phyloP scores from a whole-genome alignment of 2,329 filamentous ascomycete genomes.

The Dichotomopilus funicola region DNA sequence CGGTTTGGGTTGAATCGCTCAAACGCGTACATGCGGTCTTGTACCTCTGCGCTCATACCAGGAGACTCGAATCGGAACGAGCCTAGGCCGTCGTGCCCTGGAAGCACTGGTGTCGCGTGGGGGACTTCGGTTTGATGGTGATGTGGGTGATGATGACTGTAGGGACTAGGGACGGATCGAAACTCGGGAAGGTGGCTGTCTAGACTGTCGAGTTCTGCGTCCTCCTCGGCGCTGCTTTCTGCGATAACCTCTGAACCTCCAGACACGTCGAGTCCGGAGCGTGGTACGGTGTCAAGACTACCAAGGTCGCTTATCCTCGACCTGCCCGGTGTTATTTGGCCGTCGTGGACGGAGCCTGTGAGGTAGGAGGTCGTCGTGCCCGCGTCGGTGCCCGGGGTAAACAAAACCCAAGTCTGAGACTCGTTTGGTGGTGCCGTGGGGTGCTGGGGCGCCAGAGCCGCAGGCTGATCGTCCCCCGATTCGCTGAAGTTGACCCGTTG shows the following conservation, averaged over 20 bases:
- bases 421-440: conserved; percentile 51
- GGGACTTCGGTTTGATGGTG: conserved; percentile 38
- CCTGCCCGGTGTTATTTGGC: conserved; percentile 59
- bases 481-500: conserved; percentile 41
- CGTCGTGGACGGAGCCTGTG: conserved; percentile 56
- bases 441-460: conserved; percentile 27
- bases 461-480: conserved; percentile 35
- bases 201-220: conserved; percentile 81
- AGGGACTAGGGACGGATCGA: conserved; percentile 51
- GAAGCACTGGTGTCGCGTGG: conserved; percentile 66
- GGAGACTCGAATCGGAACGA: conserved; percentile 65
- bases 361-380: conserved; percentile 58
- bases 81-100: conserved; percentile 84
- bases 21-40: conserved; percentile 84
- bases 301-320: conserved; percentile 76
- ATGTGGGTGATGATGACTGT: conserved; percentile 16
- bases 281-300: conserved; percentile 63
- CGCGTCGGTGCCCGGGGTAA: conserved; percentile 64
- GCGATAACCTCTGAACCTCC: conserved; percentile 29
- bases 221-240: conserved; percentile 39
- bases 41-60: conserved; percentile 50
- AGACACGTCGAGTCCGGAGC: conserved; percentile 41
- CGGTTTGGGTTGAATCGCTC: conserved; percentile 75
- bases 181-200: conserved; percentile 91
- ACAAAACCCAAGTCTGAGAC: conserved; percentile 93